phyloP scores from a whole-genome alignment of 331 rosid species.

The Arachis monticola region DNA sequence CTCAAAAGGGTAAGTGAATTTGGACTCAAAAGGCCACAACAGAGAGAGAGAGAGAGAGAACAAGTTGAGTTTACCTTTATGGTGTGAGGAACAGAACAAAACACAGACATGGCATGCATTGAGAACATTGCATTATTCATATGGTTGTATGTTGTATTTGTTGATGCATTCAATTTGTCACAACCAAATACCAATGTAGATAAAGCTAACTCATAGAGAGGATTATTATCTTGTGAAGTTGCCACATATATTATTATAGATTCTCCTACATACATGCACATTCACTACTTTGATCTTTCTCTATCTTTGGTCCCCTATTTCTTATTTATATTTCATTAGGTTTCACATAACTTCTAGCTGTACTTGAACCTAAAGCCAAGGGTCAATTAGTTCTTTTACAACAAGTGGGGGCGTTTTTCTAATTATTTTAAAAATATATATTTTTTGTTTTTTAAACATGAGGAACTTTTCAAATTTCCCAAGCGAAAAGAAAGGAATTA shows the following conservation, averaged over 20 bases:
- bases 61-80: background rate
- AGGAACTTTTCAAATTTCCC: constrained; percentile 5
- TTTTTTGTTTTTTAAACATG: no score
- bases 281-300: background rate
- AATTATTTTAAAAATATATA: background rate
- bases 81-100: constrained; percentile 25
- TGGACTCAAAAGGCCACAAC: background rate
- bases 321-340: background rate
- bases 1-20: background rate
- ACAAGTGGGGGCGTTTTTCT: constrained; percentile 17
- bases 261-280: background rate
- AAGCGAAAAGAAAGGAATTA: constrained; percentile 26
- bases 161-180: background rate
- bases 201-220: background rate
- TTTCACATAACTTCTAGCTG: constrained; percentile 7
- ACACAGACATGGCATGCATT: constrained; percentile 1
- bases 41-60: constrained; percentile 9
- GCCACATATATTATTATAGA: background rate
- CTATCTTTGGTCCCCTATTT: constrained; percentile 31
- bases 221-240: constrained; percentile 15
- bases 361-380: background rate
- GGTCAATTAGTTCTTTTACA: background rate
- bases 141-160: background rate
- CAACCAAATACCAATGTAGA: background rate
- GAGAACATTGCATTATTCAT: constrained; percentile 23